Evolutionary conservation across 768 basidiomycete species (phyloP), one percentile per base, ranked within the genome.

Genomic region (Termitomyces sp.): DNA sequence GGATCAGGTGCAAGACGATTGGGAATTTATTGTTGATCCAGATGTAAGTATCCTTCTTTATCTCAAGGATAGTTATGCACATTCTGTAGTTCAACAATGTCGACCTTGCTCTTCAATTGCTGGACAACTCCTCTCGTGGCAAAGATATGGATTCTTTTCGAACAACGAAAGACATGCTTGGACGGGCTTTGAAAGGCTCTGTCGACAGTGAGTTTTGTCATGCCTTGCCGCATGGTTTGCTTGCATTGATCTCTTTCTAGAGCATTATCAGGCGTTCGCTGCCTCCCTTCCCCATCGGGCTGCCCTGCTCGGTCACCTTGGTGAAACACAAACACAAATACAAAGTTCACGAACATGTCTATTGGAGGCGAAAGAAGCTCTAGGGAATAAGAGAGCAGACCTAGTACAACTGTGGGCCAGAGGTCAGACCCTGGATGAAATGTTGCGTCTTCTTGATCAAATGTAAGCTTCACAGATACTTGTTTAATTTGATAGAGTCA

Each of bases 251-350:
- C 17, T 24, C 48, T 32, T 49, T 54, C 58, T 70, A 90, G 90
- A 87, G 63, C 88, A 98, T 64, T 97, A 95, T 67, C 87, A 96
- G 70, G 85, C 94, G 2, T 98, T 98, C 68, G 93, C 93, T 42
- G 86, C 93, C n/a, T 87, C 94, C 0, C 75, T 98, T 22, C 93
- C 95, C 0, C 92, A 93, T 60, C 97, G 98, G 67, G 82, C 90
- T 2, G 80, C 85, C 2, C 76, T 98, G 12, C 63, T 94, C 40
- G 80, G 71, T 45, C 87, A 91, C 54, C 78, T 99, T 4, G 74
- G 75, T 14, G 77, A 81, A 34, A 83, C 89, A 4, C 94, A 96
- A 68, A 70, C 74, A 0, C 88, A 97, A 62, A 81, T 94, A 37
- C 75, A 78, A 21, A 80, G 82, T 37, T 82, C 93, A 14, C 85